phyloP scores from a whole-genome alignment of 2,329 filamentous ascomycete species.

The Periglandula ipomoeae region DNA sequence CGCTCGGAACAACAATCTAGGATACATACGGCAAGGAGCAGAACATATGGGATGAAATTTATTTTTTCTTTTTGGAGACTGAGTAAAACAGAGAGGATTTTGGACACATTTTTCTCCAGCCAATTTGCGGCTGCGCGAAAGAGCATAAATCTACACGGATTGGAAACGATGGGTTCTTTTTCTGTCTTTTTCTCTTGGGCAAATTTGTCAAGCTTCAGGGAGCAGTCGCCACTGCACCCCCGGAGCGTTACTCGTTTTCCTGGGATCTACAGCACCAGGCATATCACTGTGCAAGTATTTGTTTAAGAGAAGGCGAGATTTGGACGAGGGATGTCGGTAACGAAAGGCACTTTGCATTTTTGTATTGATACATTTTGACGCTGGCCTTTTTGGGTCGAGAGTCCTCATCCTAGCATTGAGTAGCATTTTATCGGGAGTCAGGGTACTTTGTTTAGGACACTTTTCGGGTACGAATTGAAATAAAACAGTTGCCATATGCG shows the following conservation, averaged over 20 bases:
- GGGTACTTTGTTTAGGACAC: no score
- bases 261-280: slow-evolving; percentile 10
- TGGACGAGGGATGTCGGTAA: not conserved
- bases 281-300: slow-evolving; percentile 1
- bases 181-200: not conserved
- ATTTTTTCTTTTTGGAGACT: no score
- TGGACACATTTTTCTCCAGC: no score
- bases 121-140: no score
- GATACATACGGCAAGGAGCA: not conserved
- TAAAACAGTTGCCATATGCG: no score
- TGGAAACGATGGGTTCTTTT: not conserved
- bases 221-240: slow-evolving; percentile 9
- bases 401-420: not conserved
- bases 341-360: not conserved
- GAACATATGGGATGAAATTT: not conserved
- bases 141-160: not conserved
- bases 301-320: not conserved
- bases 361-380: not conserved
- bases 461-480: no score
- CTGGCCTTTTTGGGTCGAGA: no score
- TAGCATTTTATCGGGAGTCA: not conserved
- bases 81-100: no score
- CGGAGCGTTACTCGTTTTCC: not conserved
- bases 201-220: not conserved
- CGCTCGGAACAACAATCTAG: not conserved